phyloP scores from a whole-genome alignment of 768 basidiomycete species.

The Agaricus sinodeliciosus region DNA sequence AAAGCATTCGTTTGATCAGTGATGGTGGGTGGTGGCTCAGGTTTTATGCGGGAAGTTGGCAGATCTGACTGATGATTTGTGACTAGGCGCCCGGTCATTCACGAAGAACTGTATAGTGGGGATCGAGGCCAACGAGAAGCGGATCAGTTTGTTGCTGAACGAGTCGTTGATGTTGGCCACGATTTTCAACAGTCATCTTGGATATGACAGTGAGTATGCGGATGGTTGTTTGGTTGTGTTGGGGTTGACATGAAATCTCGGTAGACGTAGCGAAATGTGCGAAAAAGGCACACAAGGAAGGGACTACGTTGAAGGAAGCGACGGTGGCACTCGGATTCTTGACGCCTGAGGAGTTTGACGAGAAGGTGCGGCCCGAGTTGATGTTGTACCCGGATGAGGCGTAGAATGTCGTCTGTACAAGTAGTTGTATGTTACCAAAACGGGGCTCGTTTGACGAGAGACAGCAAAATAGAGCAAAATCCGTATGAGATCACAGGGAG shows the following conservation, averaged over 20 bases:
- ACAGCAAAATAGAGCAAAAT: conserved; percentile 3
- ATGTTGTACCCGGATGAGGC: conserved; percentile 69
- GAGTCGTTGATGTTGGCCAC: conserved; percentile 98
- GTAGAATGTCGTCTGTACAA: conserved; percentile 13
- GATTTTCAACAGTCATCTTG: conserved; percentile 90
- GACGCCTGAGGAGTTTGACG: conserved; percentile 88
- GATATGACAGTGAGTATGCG: conserved; percentile 83
- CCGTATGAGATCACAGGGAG: conserved; percentile 1
- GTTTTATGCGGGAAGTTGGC: conserved; percentile 6
- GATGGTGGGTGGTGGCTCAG: conserved; percentile 54
- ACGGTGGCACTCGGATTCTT: conserved; percentile 84
- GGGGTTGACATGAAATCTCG: conserved; percentile 11
- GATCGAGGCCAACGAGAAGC: conserved; percentile 93
- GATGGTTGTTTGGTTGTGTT: conserved; percentile 4
- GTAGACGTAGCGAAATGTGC: conserved; percentile 96
- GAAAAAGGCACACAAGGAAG: conserved; percentile 99
- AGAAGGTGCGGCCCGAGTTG: conserved; percentile 86
- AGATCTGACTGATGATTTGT: conserved; percentile 8
- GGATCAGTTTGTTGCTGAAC: conserved; percentile 82
- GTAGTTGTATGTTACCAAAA: conserved; percentile 11
- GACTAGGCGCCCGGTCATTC: conserved; percentile 78
- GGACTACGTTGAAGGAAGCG: conserved; percentile 92
- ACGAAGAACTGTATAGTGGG: conserved; percentile 97
- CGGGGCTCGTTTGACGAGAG: not conserved
- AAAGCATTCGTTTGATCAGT: conserved; percentile 88